phyloP scores from a whole-genome alignment of 164 flowering plant genomes.

The Piper longum region DNA sequence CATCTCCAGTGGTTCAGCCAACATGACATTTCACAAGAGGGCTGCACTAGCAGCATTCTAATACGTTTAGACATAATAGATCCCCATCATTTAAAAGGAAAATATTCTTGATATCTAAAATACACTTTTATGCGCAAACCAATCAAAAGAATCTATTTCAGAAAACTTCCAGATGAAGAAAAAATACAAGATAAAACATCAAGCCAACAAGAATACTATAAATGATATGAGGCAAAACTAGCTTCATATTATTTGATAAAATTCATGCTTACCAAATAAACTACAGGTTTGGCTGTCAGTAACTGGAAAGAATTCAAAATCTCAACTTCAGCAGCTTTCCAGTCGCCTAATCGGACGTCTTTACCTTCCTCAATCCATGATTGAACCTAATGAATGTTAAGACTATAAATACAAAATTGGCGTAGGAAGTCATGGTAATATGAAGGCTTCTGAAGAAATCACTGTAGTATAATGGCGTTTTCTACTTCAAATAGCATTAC shows the following conservation, averaged over 20 bases:
- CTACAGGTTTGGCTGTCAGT: slow-evolving; percentile 96
- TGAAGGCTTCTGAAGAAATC: background rate
- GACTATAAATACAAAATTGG: background rate
- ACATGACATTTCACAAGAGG: too few relatives aligned
- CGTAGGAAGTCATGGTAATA: too few relatives aligned
- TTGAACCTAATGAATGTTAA: slow-evolving; percentile 41
- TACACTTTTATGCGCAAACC: too few relatives aligned
- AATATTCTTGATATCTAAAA: too few relatives aligned
- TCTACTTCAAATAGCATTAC: slow-evolving; percentile 18
- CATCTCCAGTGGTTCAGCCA: background rate
- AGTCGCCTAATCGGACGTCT: slow-evolving; percentile 88
- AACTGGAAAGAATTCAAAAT: slow-evolving; percentile 86
- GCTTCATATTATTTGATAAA: background rate
- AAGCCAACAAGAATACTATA: too few relatives aligned
- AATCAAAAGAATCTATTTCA: too few relatives aligned
- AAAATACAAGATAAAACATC: too few relatives aligned
- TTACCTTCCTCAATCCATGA: slow-evolving; percentile 67
- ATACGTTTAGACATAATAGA: too few relatives aligned
- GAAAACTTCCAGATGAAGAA: too few relatives aligned
- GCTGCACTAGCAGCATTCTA: too few relatives aligned
- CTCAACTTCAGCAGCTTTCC: slow-evolving; percentile 95
- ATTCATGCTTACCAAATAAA: slow-evolving; percentile 65
- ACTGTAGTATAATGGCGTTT: background rate
- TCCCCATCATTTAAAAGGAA: too few relatives aligned
- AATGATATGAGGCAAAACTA: background rate